A percentile compares a stretch with the other conserved stretches of the same genome.
Evolutionary conservation across 352 stramenopile species (phyloP).

Genomic region (Thalassiosira hispida): DNA sequence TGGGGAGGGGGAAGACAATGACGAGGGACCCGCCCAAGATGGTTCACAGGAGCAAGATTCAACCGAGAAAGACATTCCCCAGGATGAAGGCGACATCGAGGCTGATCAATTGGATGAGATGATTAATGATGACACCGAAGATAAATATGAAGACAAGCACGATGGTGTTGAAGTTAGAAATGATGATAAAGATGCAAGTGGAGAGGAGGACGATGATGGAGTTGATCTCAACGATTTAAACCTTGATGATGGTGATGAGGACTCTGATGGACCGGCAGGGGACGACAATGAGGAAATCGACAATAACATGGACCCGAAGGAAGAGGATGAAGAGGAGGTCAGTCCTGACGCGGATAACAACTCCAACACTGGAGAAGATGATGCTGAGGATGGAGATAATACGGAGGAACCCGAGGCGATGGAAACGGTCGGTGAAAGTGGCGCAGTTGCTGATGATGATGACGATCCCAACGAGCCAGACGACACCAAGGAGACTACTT

Average conservation of each 20-base stretch:
- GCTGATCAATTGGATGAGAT: slow-evolving; percentile 91
- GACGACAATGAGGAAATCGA: slow-evolving; percentile 42
- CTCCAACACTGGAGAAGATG: slow-evolving; percentile 26
- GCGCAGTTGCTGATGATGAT: slow-evolving; percentile 81
- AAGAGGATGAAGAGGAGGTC: slow-evolving; percentile 79
- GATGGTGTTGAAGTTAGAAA: slow-evolving; percentile 91
- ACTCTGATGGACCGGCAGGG: slow-evolving; percentile 41
- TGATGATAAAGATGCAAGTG: slow-evolving; percentile 84
- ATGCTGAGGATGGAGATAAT: slow-evolving; percentile 56
- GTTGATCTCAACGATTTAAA: slow-evolving; percentile 62
- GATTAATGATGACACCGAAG: slow-evolving; percentile 96
- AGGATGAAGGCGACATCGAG: slow-evolving; percentile 61
- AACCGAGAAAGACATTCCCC: slow-evolving; percentile 41
- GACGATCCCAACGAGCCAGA: slow-evolving; percentile 57
- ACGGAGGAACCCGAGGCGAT: slow-evolving; percentile 78
- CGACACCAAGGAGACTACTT: slow-evolving; percentile 48
- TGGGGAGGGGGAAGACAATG: slow-evolving; percentile 84
- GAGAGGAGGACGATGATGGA: slow-evolving; percentile 71
- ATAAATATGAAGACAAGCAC: slow-evolving; percentile 89
- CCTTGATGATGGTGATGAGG: slow-evolving; percentile 80
- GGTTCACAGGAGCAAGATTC: slow-evolving; percentile 45
- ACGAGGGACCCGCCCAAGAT: slow-evolving; percentile 53
- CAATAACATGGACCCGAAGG: slow-evolving; percentile 52
- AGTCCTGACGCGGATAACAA: slow-evolving; percentile 47
- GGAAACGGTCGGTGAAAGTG: slow-evolving; percentile 70